phyloP scores from a whole-genome alignment of 306 rosid species.

The Dicorynia guianensis region DNA sequence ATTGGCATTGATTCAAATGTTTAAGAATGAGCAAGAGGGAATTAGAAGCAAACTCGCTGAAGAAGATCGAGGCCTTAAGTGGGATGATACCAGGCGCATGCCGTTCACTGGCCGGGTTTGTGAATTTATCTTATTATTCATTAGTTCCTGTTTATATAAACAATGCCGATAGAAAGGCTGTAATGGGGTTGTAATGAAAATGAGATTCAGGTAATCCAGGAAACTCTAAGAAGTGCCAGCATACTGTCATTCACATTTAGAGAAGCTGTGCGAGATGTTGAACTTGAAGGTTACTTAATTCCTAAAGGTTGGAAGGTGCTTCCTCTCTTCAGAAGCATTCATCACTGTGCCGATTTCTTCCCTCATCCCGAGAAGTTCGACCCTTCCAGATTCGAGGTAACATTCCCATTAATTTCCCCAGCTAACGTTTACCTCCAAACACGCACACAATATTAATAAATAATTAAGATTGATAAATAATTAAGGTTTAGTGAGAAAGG shows the following conservation, averaged over 20 bases:
- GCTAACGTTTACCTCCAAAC: background rate
- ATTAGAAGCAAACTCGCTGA: slow-evolving; percentile 41
- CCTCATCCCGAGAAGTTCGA: slow-evolving; percentile 84
- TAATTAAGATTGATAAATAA: background rate
- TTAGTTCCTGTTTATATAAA: too few species aligned
- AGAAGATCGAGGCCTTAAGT: slow-evolving; percentile 70
- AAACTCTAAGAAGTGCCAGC: slow-evolving; percentile 85
- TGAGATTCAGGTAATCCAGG: slow-evolving; percentile 73
- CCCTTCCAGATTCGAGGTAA: slow-evolving; percentile 94
- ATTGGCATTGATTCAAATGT: background rate
- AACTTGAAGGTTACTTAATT: slow-evolving; percentile 78
- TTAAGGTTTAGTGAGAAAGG: too few species aligned
- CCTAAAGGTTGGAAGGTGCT: slow-evolving; percentile 98
- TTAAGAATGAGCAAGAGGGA: slow-evolving; percentile 82
- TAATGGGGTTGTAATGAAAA: background rate
- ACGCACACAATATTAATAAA: background rate
- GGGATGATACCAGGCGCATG: slow-evolving; percentile 86
- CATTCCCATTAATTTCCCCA: too few species aligned
- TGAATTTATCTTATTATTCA: too few species aligned
- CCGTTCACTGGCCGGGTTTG: slow-evolving; percentile 66
- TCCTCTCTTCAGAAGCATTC: slow-evolving; percentile 94
- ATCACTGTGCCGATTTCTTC: slow-evolving; percentile 74
- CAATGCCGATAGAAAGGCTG: background rate
- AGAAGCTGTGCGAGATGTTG: slow-evolving; percentile 87
- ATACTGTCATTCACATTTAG: slow-evolving; percentile 91